phyloP scores from a whole-genome alignment of 2,329 filamentous ascomycete species.

The Aspergillus thermomutatus region DNA sequence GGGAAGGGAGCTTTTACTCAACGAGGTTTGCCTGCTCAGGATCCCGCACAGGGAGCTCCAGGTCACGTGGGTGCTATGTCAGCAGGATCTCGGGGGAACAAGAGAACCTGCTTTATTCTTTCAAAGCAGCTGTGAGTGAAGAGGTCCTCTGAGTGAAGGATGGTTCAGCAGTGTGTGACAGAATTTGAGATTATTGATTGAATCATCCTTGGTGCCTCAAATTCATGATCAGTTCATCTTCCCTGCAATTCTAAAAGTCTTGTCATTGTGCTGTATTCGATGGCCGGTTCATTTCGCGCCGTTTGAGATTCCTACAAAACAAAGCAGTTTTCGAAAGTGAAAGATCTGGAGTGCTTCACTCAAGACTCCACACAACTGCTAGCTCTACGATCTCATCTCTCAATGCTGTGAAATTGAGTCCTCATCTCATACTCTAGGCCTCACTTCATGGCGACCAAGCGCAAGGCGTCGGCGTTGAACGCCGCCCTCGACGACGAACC shows the following conservation, averaged over 20 bases:
- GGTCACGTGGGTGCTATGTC: conserved; percentile 17
- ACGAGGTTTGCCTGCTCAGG: conserved; percentile 19
- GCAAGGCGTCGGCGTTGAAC: conserved; percentile 77
- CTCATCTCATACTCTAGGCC: neutral
- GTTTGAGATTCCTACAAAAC: conserved; percentile 10
- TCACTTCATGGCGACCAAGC: conserved; percentile 78
- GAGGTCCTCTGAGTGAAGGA: neutral
- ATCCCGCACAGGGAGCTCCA: conserved; percentile 3
- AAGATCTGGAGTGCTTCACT: neutral
- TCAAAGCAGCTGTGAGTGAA: neutral
- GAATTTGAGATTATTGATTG: neutral
- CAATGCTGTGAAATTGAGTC: neutral
- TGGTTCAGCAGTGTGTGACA: neutral
- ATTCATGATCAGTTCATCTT: neutral
- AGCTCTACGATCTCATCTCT: neutral
- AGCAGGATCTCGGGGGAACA: neutral
- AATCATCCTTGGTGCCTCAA: neutral
- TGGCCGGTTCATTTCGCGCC: conserved; percentile 5
- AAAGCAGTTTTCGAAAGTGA: conserved; percentile 2
- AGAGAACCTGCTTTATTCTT: neutral
- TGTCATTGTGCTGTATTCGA: conserved; percentile 4
- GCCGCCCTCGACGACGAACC: conserved; percentile 69
- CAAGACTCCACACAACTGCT: neutral
- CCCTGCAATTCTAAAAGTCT: neutral
- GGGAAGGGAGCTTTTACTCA: conserved; percentile 20